Conservation (phyloP, 768 basidiomycete species). For the Phlegmacium glaucopus region DNA sequence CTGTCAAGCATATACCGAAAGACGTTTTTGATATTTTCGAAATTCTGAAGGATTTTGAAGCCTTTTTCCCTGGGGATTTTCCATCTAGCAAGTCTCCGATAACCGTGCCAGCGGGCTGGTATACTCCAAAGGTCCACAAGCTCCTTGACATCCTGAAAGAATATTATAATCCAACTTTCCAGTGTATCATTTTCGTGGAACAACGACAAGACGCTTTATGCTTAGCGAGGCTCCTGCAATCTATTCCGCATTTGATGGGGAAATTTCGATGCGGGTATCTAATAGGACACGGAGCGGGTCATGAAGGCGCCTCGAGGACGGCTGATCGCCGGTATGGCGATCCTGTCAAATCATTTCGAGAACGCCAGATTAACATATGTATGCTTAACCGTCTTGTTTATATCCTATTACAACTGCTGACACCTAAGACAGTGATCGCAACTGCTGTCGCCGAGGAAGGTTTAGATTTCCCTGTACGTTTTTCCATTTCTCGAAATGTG, state of each 20-base stretch:
- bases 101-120: slow-evolving; percentile 55
- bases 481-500: not conserved
- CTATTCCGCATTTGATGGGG: slow-evolving; percentile 52
- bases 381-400: slow-evolving; percentile 24
- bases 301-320: slow-evolving; percentile 36
- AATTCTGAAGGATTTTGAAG: slow-evolving; percentile 44
- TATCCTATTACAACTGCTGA: not conserved
- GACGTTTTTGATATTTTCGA: slow-evolving; percentile 33
- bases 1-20: slow-evolving; percentile 28
- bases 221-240: slow-evolving; percentile 61
- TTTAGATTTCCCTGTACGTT: slow-evolving; percentile 76
- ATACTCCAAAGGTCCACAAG: slow-evolving; percentile 65
- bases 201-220: slow-evolving; percentile 77
- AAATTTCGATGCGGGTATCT: slow-evolving; percentile 61
- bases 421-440: slow-evolving; percentile 53
- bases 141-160: slow-evolving; percentile 60
- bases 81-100: slow-evolving; percentile 33
- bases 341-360: slow-evolving; percentile 61
- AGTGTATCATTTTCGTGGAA: slow-evolving; percentile 85
- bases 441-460: slow-evolving; percentile 93
- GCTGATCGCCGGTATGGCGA: slow-evolving; percentile 49
- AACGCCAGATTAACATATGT: slow-evolving; percentile 66
- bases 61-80: slow-evolving; percentile 39
- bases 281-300: slow-evolving; percentile 63
- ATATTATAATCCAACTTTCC: slow-evolving; percentile 55